Evolutionary conservation across 805 yeast genomes (phyloP).

Genomic region (Torulaspora delbrueckii): DNA sequence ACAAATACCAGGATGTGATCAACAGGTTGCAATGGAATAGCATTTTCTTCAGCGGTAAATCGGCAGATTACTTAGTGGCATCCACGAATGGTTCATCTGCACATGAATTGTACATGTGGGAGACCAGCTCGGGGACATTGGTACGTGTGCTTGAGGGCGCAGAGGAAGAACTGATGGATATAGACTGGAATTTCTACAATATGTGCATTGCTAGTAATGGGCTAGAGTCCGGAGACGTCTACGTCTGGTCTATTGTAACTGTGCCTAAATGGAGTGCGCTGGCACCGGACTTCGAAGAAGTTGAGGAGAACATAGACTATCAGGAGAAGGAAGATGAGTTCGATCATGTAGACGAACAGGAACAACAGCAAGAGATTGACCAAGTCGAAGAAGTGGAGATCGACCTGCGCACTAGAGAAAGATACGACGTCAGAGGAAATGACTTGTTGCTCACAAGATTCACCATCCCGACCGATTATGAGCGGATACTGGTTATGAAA

Average conservation of each 20-base stretch:
- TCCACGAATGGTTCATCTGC: slow-evolving; percentile 77
- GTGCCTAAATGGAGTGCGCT: slow-evolving; percentile 95
- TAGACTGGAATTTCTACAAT: slow-evolving; percentile 76
- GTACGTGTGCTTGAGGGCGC: slow-evolving; percentile 88
- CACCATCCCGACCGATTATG: slow-evolving; percentile 50
- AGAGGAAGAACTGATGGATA: slow-evolving; percentile 73
- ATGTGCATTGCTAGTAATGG: slow-evolving; percentile 82
- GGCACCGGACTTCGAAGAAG: slow-evolving; percentile 94
- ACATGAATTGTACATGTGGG: slow-evolving; percentile 91
- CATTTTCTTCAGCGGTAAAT: slow-evolving; percentile 63
- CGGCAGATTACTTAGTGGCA: slow-evolving; percentile 81
- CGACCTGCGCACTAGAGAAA: slow-evolving; percentile 63
- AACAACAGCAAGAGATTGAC: slow-evolving; percentile 54
- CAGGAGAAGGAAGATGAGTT: slow-evolving; percentile 89
- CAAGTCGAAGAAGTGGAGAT: slow-evolving; percentile 57
- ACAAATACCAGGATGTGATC: slow-evolving; percentile 85
- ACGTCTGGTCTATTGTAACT: slow-evolving; percentile 72
- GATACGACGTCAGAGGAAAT: slow-evolving; percentile 68
- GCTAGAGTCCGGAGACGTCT: slow-evolving; percentile 74
- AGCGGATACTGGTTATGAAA: slow-evolving; percentile 31
- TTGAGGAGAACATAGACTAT: slow-evolving; percentile 86
- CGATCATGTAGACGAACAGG: slow-evolving; percentile 66
- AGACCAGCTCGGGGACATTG: slow-evolving; percentile 79
- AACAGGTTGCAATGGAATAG: slow-evolving; percentile 86
- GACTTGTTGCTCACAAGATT: slow-evolving; percentile 47